Evolutionary conservation across 352 stramenopile species (phyloP).

Genomic region (Aphanomyces euteiches): DNA sequence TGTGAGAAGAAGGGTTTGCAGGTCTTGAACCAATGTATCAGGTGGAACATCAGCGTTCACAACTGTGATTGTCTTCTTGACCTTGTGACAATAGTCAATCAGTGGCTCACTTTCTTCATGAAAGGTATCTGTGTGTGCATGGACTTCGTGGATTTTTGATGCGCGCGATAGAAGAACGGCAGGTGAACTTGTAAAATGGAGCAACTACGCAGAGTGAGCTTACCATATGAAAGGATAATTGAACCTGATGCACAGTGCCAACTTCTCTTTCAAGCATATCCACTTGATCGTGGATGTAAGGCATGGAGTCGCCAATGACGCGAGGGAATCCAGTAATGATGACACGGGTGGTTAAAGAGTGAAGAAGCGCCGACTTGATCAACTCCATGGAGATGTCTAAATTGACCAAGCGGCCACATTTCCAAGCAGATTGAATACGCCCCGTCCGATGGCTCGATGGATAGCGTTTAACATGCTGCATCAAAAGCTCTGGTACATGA

Average conservation of each 20-base stretch:
- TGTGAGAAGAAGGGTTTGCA: conserved; percentile 1
- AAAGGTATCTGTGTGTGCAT: conserved; percentile 11
- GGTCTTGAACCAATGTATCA: not conserved
- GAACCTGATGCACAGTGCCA: conserved; percentile 6
- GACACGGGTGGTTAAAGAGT: not conserved
- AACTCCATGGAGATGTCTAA: not conserved
- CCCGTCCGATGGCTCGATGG: not conserved
- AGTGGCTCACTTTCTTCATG: not conserved
- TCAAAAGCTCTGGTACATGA: conserved; percentile 10
- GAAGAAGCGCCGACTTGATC: not conserved
- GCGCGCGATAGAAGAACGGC: not conserved
- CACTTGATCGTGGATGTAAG: conserved; percentile 21
- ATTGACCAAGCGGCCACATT: not conserved
- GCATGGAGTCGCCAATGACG: conserved; percentile 11
- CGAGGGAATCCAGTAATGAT: conserved; percentile 17
- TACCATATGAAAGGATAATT: not conserved
- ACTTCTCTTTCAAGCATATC: not conserved
- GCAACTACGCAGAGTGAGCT: not conserved
- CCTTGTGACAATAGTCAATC: not conserved
- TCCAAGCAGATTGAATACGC: conserved; percentile 10
- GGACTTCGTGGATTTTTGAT: not conserved
- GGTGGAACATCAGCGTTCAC: not conserved
- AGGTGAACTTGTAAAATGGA: conserved; percentile 6
- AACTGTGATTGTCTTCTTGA: not conserved
- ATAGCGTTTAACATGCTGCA: not conserved